These are phyloP conservation scores for Trichomonas vaginalis DNA, from an alignment of 208 protist species.

Conservation along the genomic window DNA sequence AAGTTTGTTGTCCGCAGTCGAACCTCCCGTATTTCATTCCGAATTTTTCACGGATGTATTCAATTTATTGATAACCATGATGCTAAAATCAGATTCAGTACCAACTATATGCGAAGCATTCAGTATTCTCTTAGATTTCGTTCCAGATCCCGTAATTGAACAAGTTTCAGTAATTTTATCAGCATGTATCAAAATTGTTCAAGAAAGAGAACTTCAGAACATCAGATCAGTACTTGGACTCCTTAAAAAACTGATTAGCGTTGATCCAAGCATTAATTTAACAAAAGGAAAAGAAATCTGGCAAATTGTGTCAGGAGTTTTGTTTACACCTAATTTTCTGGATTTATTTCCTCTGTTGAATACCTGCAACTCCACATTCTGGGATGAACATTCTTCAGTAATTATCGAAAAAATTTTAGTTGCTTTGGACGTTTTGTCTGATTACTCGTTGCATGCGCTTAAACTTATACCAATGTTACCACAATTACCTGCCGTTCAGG, in stretches of 20 bases:
- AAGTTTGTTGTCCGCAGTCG: too few relatives aligned
- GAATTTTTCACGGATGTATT: too few relatives aligned
- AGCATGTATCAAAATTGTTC: background rate
- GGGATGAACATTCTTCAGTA: background rate
- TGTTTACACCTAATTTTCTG: background rate
- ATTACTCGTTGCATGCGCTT: background rate
- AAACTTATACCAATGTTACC: background rate
- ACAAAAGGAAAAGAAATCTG: background rate
- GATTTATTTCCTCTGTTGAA: background rate
- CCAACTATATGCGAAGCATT: too few relatives aligned
- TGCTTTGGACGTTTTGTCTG: background rate
- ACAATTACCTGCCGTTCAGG: too few relatives aligned
- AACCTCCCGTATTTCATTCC: too few relatives aligned
- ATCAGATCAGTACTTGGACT: background rate
- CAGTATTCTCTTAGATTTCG: too few relatives aligned
- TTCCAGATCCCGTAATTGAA: background rate
- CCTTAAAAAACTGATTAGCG: background rate
- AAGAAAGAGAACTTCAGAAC: background rate
- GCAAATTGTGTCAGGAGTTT: background rate
- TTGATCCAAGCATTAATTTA: background rate
- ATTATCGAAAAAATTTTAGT: background rate
- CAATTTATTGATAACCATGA: too few relatives aligned
- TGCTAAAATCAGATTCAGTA: too few relatives aligned
- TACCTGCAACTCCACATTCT: background rate
- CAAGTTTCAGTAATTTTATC: background rate